Evolutionary conservation across 495 filamentous ascomycete genomes (phyloP).

Genomic region (Podospora australis): DNA sequence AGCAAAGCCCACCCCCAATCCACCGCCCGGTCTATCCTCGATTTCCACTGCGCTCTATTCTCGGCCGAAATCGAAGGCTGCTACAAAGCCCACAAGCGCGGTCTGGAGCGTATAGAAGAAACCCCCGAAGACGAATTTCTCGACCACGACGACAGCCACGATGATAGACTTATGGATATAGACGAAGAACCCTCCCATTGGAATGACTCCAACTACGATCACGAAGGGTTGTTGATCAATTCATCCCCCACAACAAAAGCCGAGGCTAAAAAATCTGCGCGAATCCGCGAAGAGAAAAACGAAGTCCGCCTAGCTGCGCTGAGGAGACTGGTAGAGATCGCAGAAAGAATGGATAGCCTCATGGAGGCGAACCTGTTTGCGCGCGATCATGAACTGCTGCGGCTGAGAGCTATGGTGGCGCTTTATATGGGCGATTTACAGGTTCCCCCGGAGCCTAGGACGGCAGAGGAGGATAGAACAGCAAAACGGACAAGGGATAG

Average conservation of each 20-base stretch:
- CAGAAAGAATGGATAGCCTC: constrained; percentile 55
- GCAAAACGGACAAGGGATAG: constrained; percentile 16
- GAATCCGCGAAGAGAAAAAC: constrained; percentile 15
- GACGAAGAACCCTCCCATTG: constrained; percentile 4
- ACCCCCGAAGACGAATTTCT: background rate
- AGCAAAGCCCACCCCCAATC: constrained; percentile 20
- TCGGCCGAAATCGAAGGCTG: constrained; percentile 34
- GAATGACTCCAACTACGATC: constrained; percentile 1
- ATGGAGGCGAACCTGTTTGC: constrained; percentile 60
- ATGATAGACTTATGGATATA: constrained; percentile 5
- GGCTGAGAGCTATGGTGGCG: constrained; percentile 59
- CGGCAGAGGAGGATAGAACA: constrained; percentile 15
- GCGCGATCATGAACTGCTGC: constrained; percentile 49
- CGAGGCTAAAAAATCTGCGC: constrained; percentile 3
- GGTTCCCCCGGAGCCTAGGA: constrained; percentile 20
- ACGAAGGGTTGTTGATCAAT: background rate
- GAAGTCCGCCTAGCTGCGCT: constrained; percentile 23
- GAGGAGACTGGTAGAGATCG: constrained; percentile 41
- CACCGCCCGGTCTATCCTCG: constrained; percentile 23
- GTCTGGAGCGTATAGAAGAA: constrained; percentile 9
- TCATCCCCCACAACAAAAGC: background rate
- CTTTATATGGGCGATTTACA: constrained; percentile 61
- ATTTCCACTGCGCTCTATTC: constrained; percentile 38
- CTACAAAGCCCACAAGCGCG: constrained; percentile 20
- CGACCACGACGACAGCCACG: constrained; percentile 3